These are phyloP conservation scores for Bertia moriformis DNA, from an alignment of 2,329 filamentous ascomycete species.

Conservation along the genomic window DNA sequence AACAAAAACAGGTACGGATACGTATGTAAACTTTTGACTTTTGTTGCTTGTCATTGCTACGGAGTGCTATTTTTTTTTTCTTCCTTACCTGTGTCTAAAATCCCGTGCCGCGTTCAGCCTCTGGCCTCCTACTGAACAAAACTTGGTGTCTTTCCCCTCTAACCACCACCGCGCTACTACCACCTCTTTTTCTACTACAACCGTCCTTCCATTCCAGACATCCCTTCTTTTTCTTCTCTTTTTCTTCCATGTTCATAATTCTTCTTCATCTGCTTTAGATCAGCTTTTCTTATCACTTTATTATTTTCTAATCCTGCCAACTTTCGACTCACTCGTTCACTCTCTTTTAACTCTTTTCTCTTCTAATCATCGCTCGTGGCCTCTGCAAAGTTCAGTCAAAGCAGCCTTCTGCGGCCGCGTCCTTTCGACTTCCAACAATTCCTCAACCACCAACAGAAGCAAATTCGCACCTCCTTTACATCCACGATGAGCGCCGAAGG, in stretches of 20 bases:
- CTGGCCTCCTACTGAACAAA: too few relatives aligned
- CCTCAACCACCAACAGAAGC: conserved; percentile 21
- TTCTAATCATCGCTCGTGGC: conserved; percentile 9
- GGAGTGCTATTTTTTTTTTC: too few relatives aligned
- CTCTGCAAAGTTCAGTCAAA: conserved; percentile 18
- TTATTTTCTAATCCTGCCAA: neutral
- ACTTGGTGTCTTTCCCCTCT: too few relatives aligned
- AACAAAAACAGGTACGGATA: too few relatives aligned
- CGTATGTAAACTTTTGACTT: too few relatives aligned
- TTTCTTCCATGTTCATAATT: conserved; percentile 8
- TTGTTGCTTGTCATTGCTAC: too few relatives aligned
- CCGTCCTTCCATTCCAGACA: too few relatives aligned
- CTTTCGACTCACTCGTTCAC: neutral
- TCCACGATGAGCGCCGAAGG: conserved; percentile 43
- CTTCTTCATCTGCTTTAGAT: conserved; percentile 4
- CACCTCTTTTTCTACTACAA: too few relatives aligned
- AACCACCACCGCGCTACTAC: too few relatives aligned
- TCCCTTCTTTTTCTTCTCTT: conserved; percentile 12
- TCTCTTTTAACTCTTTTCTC: conserved; percentile 7
- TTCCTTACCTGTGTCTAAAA: too few relatives aligned
- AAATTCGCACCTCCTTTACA: conserved; percentile 6
- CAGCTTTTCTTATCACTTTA: too few relatives aligned
- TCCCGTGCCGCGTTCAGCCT: too few relatives aligned
- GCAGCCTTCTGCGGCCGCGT: conserved; percentile 23
- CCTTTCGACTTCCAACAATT: conserved; percentile 31